Conservation (phyloP, 140 eudicot genomes). For the Bidens hawaiensis region DNA sequence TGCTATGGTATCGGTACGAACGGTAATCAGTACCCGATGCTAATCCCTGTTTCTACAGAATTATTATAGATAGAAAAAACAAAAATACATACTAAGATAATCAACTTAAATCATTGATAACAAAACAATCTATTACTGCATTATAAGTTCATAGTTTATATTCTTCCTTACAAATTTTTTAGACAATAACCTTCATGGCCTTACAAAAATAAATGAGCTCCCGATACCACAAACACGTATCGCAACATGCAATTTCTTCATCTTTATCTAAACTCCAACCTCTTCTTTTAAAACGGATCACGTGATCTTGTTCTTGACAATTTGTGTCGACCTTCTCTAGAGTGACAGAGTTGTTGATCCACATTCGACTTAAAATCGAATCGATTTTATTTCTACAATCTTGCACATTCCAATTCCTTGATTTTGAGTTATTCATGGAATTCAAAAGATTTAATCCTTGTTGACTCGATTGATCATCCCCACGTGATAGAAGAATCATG, state of each 20-base stretch:
- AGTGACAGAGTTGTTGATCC: conserved; percentile 20
- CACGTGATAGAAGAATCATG: neutral
- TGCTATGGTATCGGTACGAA: too few relatives aligned
- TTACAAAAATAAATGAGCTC: conserved; percentile 18
- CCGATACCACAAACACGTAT: conserved; percentile 27
- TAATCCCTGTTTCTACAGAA: too few relatives aligned
- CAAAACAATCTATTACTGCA: neutral
- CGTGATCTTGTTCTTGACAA: neutral
- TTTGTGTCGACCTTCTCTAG: neutral
- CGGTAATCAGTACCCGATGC: too few relatives aligned
- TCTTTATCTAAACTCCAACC: conserved; percentile 4
- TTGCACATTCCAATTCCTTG: neutral
- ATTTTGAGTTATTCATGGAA: neutral
- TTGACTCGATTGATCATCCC: conserved; percentile 11
- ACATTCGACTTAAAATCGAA: conserved; percentile 3
- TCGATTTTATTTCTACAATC: conserved; percentile 18
- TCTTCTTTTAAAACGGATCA: neutral
- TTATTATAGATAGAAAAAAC: too few relatives aligned
- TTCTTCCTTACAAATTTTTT: neutral
- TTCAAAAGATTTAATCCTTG: conserved; percentile 24
- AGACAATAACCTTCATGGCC: neutral
- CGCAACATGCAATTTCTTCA: neutral
- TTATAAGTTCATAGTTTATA: neutral
- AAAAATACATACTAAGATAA: neutral
- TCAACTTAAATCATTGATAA: neutral